Evolutionary conservation across 2,329 filamentous ascomycete genomes (phyloP).

Genomic region (Pseudocercospora musae): DNA sequence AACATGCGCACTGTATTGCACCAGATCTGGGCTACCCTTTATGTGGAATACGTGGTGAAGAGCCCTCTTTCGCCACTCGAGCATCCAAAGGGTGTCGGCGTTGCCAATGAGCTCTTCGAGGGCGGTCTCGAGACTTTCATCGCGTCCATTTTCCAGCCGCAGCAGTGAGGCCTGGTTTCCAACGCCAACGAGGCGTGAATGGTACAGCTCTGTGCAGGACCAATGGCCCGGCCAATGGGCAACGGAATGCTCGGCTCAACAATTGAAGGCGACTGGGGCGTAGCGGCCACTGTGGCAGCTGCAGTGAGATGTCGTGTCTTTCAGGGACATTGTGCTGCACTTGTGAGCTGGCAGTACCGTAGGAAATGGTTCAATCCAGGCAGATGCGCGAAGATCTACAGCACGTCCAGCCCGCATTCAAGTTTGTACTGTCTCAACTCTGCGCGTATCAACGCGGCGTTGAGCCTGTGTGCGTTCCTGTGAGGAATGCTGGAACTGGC

Average conservation of each 20-base stretch:
- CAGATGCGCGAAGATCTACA: too few species aligned
- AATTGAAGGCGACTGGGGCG: neutral
- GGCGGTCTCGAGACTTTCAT: slow-evolving; percentile 73
- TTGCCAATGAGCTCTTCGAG: slow-evolving; percentile 65
- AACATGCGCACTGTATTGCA: slow-evolving; percentile 94
- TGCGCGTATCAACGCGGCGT: neutral
- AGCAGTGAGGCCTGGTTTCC: slow-evolving; percentile 1
- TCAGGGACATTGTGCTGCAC: neutral
- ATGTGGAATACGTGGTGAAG: slow-evolving; percentile 83
- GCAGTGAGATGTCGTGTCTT: neutral
- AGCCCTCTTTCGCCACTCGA: slow-evolving; percentile 61
- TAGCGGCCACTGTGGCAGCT: too few species aligned
- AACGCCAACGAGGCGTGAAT: neutral
- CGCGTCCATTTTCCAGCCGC: slow-evolving; percentile 18
- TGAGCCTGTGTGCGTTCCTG: neutral
- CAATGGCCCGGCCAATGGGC: neutral
- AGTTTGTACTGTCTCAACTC: neutral
- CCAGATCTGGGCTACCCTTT: slow-evolving; percentile 97
- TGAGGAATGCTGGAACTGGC: neutral
- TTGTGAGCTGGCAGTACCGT: too few species aligned
- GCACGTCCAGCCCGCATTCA: too few species aligned
- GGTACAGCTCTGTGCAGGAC: neutral
- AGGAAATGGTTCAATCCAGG: too few species aligned
- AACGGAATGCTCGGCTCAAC: neutral
- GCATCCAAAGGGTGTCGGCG: slow-evolving; percentile 59